Evolutionary conservation across 1,284 basidiomycete species (phyloP), one percentile per base, ranked within the genome.

Genomic region (Trichosporon ovoides): DNA sequence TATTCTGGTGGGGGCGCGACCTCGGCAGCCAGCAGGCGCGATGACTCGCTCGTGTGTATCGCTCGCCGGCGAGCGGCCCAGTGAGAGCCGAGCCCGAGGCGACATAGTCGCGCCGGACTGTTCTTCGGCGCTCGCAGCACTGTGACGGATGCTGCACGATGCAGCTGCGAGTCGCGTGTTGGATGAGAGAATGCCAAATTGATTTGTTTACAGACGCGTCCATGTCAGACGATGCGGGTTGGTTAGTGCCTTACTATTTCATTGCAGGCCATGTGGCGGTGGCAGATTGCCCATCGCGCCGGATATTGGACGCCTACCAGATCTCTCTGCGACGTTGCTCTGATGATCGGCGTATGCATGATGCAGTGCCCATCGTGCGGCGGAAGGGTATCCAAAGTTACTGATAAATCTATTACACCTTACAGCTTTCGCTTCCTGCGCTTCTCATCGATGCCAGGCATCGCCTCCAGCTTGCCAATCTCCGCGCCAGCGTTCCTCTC

Each of bases 181-280:
- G 24, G 43, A 7, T 12, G 22, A 5, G 35, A 13, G 43, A 48
- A 48, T 48, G 24, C 28, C 22, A n/a, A 48, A 24, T 48, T 48
- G 43, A 48, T 48, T 46, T 48, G 43, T 48, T 48, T 48, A 48
- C 43, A 48, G 43, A 48, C 43, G 43, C 43, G 43, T 48, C 43
- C 43, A 3, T 48, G 24, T 48, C 24, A 48, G 22, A 31, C 14
- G 22, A 9, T 19, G 22, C 18, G 40, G 14, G 19, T 24, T 31
- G 43, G 43, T 7, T n/a, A 22, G 14, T 28, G 43, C 24, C 22
- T 22, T 48, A 16, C 24, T 28, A 28, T 28, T 48, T 48, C 43
- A 48, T 48, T 31, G 12, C 10, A 13, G 22, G 24, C 11, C 43
- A 18, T 13, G 43, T 31, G 24, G 22, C 43, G 43, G 43, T 48